A percentile compares a stretch with the other conserved stretches of the same genome.
These are phyloP conservation scores for Aspergillus chevalieri DNA, from an alignment of 2,329 filamentous ascomycete genomes.

Conservation along the genomic window DNA sequence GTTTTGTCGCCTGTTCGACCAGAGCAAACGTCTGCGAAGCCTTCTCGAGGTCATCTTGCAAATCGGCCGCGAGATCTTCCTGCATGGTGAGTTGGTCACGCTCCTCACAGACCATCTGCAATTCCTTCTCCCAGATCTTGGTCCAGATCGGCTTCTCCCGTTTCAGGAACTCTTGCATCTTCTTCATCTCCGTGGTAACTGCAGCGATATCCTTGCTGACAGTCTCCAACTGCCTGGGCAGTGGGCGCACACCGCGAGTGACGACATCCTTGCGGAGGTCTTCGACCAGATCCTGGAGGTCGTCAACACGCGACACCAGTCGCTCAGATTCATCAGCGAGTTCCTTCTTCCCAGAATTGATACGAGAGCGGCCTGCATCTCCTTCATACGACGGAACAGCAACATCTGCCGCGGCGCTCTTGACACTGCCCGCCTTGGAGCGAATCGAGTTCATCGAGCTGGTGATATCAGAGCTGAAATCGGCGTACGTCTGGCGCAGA, in stretches of 20 bases:
- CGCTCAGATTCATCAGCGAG: slow-evolving; percentile 82
- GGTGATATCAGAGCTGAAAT: slow-evolving; percentile 81
- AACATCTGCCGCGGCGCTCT: slow-evolving; percentile 65
- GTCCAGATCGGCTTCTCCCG: slow-evolving; percentile 95
- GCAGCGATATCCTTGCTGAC: slow-evolving; percentile 82
- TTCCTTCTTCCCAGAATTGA: slow-evolving; percentile 78
- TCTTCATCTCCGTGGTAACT: slow-evolving; percentile 80
- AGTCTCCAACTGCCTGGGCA: slow-evolving; percentile 80
- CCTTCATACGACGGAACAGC: slow-evolving; percentile 66
- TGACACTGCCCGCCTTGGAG: slow-evolving; percentile 74
- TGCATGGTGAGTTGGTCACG: slow-evolving; percentile 91
- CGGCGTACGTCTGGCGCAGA: slow-evolving; percentile 85
- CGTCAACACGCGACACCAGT: slow-evolving; percentile 86
- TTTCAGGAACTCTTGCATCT: slow-evolving; percentile 86
- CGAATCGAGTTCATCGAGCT: slow-evolving; percentile 80
- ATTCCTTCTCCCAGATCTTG: slow-evolving; percentile 98
- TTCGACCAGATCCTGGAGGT: slow-evolving; percentile 94
- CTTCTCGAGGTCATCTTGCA: slow-evolving; percentile 93
- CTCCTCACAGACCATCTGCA: slow-evolving; percentile 93
- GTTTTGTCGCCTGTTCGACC: slow-evolving; percentile 96
- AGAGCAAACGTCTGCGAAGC: slow-evolving; percentile 87
- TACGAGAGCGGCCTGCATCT: slow-evolving; percentile 76
- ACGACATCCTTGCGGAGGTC: slow-evolving; percentile 97
- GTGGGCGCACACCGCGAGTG: slow-evolving; percentile 78
- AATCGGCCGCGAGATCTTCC: slow-evolving; percentile 86